phyloP scores from a whole-genome alignment of 2,329 filamentous ascomycete genomes.

The Capronia americana region DNA sequence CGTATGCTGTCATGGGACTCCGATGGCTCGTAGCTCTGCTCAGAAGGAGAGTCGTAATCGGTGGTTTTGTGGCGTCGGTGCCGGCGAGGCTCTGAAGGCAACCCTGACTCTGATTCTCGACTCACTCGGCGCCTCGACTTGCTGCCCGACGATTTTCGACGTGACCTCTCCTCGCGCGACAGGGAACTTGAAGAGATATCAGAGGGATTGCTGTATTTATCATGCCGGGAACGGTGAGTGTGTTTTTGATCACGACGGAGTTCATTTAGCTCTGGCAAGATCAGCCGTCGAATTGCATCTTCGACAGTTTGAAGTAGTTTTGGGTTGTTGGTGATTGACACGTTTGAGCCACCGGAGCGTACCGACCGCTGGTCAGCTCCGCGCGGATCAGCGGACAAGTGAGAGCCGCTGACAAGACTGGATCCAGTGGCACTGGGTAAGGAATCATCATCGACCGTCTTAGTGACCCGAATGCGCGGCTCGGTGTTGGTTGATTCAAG shows the following conservation, averaged over 20 bases:
- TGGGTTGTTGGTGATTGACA: slow-evolving; percentile 83
- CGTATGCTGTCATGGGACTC: slow-evolving; percentile 55
- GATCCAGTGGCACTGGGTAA: slow-evolving; percentile 63
- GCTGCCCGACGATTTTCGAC: slow-evolving; percentile 56
- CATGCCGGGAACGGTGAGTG: slow-evolving; percentile 71
- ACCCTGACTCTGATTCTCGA: slow-evolving; percentile 63
- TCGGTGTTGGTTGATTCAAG: slow-evolving; percentile 47
- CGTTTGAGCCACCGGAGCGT: slow-evolving; percentile 65
- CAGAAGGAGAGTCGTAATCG: slow-evolving; percentile 56
- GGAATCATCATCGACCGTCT: slow-evolving; percentile 60
- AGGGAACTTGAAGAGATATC: slow-evolving; percentile 63
- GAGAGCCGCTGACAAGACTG: slow-evolving; percentile 63
- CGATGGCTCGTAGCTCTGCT: slow-evolving; percentile 52
- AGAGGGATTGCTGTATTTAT: slow-evolving; percentile 67
- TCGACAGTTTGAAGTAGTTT: slow-evolving; percentile 90
- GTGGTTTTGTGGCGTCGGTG: slow-evolving; percentile 62
- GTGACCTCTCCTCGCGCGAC: slow-evolving; percentile 61
- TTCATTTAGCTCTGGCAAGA: slow-evolving; percentile 88
- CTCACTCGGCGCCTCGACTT: slow-evolving; percentile 66
- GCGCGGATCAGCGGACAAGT: slow-evolving; percentile 56
- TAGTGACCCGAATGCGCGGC: slow-evolving; percentile 56
- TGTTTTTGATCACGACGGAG: slow-evolving; percentile 85
- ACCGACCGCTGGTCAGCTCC: slow-evolving; percentile 66
- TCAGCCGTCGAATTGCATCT: slow-evolving; percentile 86
- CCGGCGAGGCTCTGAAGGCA: slow-evolving; percentile 61